Conservation (phyloP, 352 stramenopile species). For the Phytophthora ohioensis region DNA sequence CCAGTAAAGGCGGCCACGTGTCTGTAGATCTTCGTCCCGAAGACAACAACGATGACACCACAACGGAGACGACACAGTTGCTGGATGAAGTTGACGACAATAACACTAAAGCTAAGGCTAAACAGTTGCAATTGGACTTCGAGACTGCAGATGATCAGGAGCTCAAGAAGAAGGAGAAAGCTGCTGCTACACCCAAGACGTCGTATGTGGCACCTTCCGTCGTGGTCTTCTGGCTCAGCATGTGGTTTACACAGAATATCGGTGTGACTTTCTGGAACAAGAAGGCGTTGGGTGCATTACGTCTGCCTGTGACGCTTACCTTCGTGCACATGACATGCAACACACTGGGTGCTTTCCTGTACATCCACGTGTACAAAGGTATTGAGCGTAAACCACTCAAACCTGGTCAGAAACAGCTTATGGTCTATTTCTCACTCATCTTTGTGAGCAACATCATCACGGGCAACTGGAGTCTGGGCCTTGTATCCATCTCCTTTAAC, state of each 20-base stretch:
- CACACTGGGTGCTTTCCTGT: conserved; percentile 85
- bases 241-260: conserved; percentile 94
- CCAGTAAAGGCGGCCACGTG: conserved; percentile 29
- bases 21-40: conserved; percentile 32
- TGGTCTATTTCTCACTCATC: conserved; percentile 91
- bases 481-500: conserved; percentile 97
- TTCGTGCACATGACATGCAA: conserved; percentile 97
- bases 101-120: conserved; percentile 12
- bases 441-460: conserved; percentile 97
- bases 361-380: conserved; percentile 74
- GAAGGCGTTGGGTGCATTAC: conserved; percentile 81
- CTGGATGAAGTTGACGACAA: conserved; percentile 25
- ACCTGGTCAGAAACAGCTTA: conserved; percentile 69
- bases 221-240: conserved; percentile 83
- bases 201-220: conserved; percentile 73
- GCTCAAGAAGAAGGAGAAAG: conserved; percentile 34
- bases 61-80: conserved; percentile 36
- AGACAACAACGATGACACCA: conserved; percentile 23
- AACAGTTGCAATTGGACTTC: conserved; percentile 25
- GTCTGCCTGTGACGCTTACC: conserved; percentile 83
- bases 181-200: conserved; percentile 48
- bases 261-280: conserved; percentile 97
- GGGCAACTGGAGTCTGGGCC: conserved; percentile 92
- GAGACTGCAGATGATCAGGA: conserved; percentile 30
- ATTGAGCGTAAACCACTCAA: conserved; percentile 77